phyloP scores from a whole-genome alignment of 1,139 yeast species.

The Arxiozyma telluris region DNA sequence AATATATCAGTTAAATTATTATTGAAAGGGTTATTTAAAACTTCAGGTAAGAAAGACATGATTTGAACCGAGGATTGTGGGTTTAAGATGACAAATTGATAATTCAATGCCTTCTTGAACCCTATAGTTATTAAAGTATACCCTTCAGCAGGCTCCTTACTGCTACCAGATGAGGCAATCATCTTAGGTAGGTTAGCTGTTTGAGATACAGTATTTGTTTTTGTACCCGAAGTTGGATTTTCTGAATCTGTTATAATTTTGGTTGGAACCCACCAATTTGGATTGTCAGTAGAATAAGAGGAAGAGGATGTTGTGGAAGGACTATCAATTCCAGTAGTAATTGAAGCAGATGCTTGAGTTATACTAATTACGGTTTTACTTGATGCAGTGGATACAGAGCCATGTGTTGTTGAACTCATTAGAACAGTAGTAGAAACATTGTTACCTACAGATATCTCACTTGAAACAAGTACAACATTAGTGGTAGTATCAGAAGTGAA shows the following conservation, averaged over 20 bases:
- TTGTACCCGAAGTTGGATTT: conserved; percentile 31
- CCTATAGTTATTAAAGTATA: conserved; percentile 58
- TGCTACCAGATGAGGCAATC: conserved; percentile 39
- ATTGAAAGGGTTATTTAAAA: conserved; percentile 46
- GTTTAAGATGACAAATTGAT: conserved; percentile 60
- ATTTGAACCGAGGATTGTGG: conserved; percentile 68
- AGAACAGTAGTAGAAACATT: not conserved
- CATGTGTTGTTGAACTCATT: not conserved
- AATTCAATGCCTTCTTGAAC: conserved; percentile 59
- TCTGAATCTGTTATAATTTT: conserved; percentile 22
- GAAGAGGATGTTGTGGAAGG: conserved; percentile 17
- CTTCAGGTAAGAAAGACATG: conserved; percentile 57
- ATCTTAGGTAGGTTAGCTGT: conserved; percentile 47
- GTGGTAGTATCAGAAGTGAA: not conserved
- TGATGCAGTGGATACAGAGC: not conserved
- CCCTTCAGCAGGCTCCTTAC: conserved; percentile 19
- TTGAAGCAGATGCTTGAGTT: conserved; percentile 2
- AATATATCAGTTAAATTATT: conserved; percentile 6
- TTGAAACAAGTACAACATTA: not conserved
- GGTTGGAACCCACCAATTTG: conserved; percentile 30
- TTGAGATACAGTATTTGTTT: conserved; percentile 38
- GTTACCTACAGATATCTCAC: not conserved
- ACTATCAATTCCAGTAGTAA: conserved; percentile 21
- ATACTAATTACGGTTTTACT: not conserved
- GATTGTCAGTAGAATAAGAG: conserved; percentile 9